Conservation (phyloP, 1,284 basidiomycete species). For the Fomitopsis pinicola region DNA sequence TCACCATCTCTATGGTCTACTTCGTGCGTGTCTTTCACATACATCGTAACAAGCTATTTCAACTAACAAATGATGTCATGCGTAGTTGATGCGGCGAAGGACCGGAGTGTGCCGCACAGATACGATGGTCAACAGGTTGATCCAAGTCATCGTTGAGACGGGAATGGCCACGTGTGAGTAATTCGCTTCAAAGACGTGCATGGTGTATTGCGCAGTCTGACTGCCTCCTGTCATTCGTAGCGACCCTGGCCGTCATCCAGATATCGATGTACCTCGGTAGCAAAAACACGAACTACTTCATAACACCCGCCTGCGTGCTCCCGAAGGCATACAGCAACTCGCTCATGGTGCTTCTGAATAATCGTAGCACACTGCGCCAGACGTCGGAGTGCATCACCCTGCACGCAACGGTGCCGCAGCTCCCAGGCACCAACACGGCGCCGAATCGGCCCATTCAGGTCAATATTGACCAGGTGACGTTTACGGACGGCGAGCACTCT, state of each 20-base stretch:
- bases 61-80: not conserved
- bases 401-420: too few species aligned
- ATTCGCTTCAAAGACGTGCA: not conserved
- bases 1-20: constrained; percentile 5
- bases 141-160: constrained; percentile 8
- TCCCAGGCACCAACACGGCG: not conserved
- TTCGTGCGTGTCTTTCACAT: not conserved
- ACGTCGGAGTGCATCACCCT: not conserved
- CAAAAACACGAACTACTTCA: not conserved
- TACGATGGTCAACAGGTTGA: constrained; percentile 3
- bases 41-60: too few species aligned
- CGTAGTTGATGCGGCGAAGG: not conserved
- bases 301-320: not conserved
- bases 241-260: not conserved
- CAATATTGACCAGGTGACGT: not conserved
- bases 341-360: not conserved
- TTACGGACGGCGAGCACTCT: not conserved
- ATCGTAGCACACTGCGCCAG: not conserved
- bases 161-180: constrained; percentile 3
- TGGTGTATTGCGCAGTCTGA: not conserved
- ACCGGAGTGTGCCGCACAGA: constrained; percentile 3
- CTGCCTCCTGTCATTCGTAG: not conserved
- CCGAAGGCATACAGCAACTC: not conserved
- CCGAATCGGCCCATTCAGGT: not conserved
- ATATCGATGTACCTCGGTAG: not conserved